Conservation (phyloP, 2,329 filamentous ascomycete genomes). For the Drechslerella dactyloides region DNA sequence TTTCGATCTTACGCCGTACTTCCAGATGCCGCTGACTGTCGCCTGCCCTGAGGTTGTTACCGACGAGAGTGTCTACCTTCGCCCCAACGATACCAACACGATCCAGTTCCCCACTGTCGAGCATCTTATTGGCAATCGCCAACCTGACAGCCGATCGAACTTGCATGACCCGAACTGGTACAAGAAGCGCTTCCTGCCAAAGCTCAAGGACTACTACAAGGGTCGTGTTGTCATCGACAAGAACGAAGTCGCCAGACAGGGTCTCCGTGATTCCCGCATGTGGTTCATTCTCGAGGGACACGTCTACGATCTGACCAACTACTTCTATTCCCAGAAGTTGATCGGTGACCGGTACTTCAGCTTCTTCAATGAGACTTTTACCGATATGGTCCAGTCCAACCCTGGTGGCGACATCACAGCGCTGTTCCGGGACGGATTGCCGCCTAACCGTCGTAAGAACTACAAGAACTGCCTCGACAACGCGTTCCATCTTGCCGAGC, state of each 20-base stretch:
- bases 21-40: constrained; percentile 75
- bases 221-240: constrained; percentile 79
- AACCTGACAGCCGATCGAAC: constrained; percentile 65
- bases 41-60: constrained; percentile 77
- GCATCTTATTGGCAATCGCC: constrained; percentile 72
- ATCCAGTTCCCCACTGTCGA: constrained; percentile 63
- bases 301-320: constrained; percentile 90
- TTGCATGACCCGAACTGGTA: constrained; percentile 79
- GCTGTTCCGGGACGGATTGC: constrained; percentile 65
- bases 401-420: constrained; percentile 79
- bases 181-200: constrained; percentile 71
- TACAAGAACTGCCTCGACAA: constrained; percentile 82
- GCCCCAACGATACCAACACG: constrained; percentile 68
- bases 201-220: constrained; percentile 84
- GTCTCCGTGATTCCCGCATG: constrained; percentile 69
- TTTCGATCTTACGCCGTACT: constrained; percentile 80
- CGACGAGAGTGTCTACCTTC: constrained; percentile 65
- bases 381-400: constrained; percentile 73
- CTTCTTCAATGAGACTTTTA: constrained; percentile 75
- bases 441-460: constrained; percentile 64
- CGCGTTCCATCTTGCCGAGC: constrained; percentile 79
- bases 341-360: constrained; percentile 62
- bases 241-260: constrained; percentile 68
- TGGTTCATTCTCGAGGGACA: constrained; percentile 80
- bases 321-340: constrained; percentile 67